Conservation (phyloP, 2,329 filamentous ascomycete genomes). For the Aspergillus pseudoglaucus region DNA sequence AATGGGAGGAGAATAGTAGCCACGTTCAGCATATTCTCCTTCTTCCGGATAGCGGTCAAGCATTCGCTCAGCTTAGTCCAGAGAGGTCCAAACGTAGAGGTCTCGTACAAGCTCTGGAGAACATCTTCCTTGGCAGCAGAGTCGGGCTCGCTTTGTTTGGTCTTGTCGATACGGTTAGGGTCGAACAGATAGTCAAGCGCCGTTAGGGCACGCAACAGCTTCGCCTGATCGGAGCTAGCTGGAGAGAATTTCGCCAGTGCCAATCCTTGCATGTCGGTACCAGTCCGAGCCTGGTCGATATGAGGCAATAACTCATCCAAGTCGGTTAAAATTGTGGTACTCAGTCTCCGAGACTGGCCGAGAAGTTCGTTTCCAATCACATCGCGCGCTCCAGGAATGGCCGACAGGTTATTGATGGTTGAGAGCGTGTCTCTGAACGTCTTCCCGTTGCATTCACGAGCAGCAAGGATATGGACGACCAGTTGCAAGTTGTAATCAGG, state of each 20-base stretch:
- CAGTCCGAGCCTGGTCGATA: constrained; percentile 77
- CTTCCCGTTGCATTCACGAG: constrained; percentile 92
- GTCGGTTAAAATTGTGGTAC: constrained; percentile 76
- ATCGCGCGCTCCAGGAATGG: constrained; percentile 81
- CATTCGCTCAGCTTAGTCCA: constrained; percentile 92
- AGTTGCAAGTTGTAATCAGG: constrained; percentile 83
- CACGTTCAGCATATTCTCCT: constrained; percentile 93
- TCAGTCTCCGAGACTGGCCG: constrained; percentile 75
- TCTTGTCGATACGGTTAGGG: constrained; percentile 57
- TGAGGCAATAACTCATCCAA: constrained; percentile 78
- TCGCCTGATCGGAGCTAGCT: constrained; percentile 91
- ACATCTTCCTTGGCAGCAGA: constrained; percentile 71
- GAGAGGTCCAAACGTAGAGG: constrained; percentile 78
- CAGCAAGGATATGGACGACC: constrained; percentile 94
- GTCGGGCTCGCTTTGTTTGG: constrained; percentile 48
- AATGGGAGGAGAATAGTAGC: constrained; percentile 90
- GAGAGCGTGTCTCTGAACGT: constrained; percentile 97
- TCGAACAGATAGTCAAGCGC: constrained; percentile 95
- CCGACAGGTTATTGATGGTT: constrained; percentile 96
- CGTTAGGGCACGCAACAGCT: constrained; percentile 83
- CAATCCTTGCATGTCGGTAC: constrained; percentile 91
- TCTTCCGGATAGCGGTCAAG: constrained; percentile 77
- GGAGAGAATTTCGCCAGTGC: constrained; percentile 94
- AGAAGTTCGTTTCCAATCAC: constrained; percentile 92
- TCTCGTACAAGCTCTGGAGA: constrained; percentile 81